Percentiles rank a stretch among this genome's conserved stretches.
phyloP scores from a whole-genome alignment of 2,329 filamentous ascomycete species.

The Gaeumannomyces sp. region DNA sequence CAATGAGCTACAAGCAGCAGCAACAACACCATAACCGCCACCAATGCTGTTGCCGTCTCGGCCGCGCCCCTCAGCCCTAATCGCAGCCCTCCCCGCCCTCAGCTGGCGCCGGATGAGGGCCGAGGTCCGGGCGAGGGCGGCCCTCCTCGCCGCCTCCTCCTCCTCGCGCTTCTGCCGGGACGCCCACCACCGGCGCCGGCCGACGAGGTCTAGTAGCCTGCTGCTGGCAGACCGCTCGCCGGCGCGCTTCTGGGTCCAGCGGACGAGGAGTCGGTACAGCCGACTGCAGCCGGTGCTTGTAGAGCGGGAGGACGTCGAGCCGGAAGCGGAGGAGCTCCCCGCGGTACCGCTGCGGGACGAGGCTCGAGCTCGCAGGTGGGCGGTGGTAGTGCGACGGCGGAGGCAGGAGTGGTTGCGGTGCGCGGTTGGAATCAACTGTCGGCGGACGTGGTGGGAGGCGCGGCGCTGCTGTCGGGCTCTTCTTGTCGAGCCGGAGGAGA shows the following conservation, averaged over 20 bases:
- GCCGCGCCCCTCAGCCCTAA: slow-evolving; percentile 13
- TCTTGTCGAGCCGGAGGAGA: background rate
- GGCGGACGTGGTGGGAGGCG: background rate
- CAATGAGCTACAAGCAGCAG: background rate
- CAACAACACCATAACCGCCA: background rate
- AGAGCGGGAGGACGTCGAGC: slow-evolving; percentile 65
- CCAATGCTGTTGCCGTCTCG: slow-evolving; percentile 24
- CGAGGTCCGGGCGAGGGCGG: slow-evolving; percentile 2
- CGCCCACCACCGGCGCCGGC: background rate
- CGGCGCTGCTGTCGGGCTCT: background rate
- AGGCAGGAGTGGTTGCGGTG: too few species aligned
- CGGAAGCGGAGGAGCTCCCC: slow-evolving; percentile 64
- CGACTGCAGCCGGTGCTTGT: slow-evolving; percentile 69
- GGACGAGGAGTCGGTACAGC: slow-evolving; percentile 68
- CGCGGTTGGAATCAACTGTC: too few species aligned
- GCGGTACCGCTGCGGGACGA: slow-evolving; percentile 56
- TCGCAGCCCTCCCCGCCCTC: slow-evolving; percentile 7
- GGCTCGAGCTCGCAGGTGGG: slow-evolving; percentile 22
- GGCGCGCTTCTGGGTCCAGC: slow-evolving; percentile 51
- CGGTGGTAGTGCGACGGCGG: background rate
- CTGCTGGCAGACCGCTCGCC: slow-evolving; percentile 29
- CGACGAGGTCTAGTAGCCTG: slow-evolving; percentile 28
- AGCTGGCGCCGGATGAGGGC: slow-evolving; percentile 6
- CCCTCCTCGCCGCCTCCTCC: slow-evolving; percentile 2
- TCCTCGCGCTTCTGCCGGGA: slow-evolving; percentile 3